Percentiles rank a stretch among this genome's conserved stretches.
phyloP scores from a whole-genome alignment of 768 basidiomycete genomes.

The Macrolepiota fuliginosa region DNA sequence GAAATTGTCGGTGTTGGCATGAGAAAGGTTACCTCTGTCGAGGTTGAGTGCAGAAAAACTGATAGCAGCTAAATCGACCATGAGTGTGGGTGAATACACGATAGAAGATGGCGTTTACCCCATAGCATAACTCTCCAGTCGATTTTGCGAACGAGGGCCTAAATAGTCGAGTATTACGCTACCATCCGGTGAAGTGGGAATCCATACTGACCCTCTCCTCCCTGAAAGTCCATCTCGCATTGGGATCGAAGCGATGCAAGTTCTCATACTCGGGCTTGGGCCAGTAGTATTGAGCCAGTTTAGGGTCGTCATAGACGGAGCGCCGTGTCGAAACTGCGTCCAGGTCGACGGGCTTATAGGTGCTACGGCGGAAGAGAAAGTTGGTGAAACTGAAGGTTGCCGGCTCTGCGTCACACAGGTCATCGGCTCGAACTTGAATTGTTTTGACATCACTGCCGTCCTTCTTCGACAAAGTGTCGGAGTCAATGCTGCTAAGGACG shows the following conservation, averaged over 20 bases:
- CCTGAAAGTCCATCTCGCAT: conserved; percentile 56
- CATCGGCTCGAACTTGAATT: conserved; percentile 17
- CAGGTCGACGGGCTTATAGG: conserved; percentile 22
- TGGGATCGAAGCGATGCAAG: conserved; percentile 43
- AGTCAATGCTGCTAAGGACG: not conserved
- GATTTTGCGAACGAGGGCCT: conserved; percentile 51
- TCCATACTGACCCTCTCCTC: conserved; percentile 44
- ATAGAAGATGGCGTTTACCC: conserved; percentile 19
- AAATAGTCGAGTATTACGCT: conserved; percentile 1
- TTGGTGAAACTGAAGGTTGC: conserved; percentile 32
- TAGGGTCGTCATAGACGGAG: conserved; percentile 52
- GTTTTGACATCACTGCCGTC: not conserved
- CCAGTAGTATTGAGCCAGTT: conserved; percentile 44
- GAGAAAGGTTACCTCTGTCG: conserved; percentile 50
- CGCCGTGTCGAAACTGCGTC: conserved; percentile 47
- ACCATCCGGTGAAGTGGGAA: not conserved
- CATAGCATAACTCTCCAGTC: conserved; percentile 63
- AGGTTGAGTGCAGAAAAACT: conserved; percentile 57
- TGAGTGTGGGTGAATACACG: not conserved
- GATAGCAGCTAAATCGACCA: conserved; percentile 37
- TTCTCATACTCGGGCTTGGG: conserved; percentile 55
- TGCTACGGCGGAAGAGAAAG: conserved; percentile 31
- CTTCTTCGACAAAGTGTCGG: not conserved
- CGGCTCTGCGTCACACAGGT: conserved; percentile 35
- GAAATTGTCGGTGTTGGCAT: conserved; percentile 59